Percentiles rank a stretch among this genome's conserved stretches.
Evolutionary conservation across 2,329 filamentous ascomycete genomes (phyloP).

Genomic region (Elsinoe batatas): DNA sequence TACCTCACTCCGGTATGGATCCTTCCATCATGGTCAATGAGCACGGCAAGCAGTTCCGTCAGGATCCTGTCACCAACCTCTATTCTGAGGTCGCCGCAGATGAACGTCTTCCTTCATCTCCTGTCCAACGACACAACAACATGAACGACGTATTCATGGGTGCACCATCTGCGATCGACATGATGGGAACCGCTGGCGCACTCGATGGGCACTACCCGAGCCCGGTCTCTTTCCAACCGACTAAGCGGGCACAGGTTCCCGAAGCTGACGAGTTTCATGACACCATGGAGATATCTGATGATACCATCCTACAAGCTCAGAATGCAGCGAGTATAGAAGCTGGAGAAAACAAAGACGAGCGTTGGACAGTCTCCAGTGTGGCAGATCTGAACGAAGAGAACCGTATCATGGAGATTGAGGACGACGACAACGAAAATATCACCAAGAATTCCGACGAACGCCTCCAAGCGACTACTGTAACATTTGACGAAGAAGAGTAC

Average conservation of each 20-base stretch:
- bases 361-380: neutral
- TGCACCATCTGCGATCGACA: neutral
- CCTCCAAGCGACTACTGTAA: too few relatives aligned
- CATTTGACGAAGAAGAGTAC: too few relatives aligned
- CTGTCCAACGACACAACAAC: neutral
- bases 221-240: neutral
- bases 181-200: neutral
- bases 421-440: neutral
- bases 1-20: neutral
- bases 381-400: neutral
- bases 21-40: neutral
- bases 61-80: constrained; percentile 1
- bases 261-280: neutral
- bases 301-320: neutral
- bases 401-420: neutral
- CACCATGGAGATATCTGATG: neutral
- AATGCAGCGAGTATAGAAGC: neutral
- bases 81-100: neutral
- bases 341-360: neutral
- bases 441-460: too few relatives aligned
- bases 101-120: neutral
- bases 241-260: neutral
- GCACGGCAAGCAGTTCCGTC: neutral
- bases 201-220: neutral
- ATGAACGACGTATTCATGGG: constrained; percentile 1